A percentile compares a stretch with the other conserved stretches of the same genome.
Evolutionary conservation across 129 eudicot species (phyloP).

Genomic region (Daucus carota): DNA sequence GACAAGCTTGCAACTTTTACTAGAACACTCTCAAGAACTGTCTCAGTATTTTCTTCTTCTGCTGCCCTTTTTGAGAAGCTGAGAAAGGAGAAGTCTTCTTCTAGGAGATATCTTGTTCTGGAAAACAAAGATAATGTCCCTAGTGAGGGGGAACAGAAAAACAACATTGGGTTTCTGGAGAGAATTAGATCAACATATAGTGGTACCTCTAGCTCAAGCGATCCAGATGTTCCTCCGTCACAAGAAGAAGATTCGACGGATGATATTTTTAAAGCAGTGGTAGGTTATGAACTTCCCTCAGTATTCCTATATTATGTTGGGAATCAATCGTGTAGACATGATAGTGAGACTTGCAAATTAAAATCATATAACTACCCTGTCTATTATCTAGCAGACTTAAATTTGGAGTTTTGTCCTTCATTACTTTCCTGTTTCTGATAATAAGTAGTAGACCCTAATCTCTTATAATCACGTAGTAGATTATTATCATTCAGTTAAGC

Average conservation of each 20-base stretch:
- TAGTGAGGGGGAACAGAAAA: slow-evolving; percentile 26
- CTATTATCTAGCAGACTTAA: neutral
- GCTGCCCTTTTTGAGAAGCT: slow-evolving; percentile 93
- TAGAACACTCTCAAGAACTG: slow-evolving; percentile 85
- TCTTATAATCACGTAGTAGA: neutral
- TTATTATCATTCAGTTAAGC: neutral
- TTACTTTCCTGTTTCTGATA: neutral
- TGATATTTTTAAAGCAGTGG: slow-evolving; percentile 43
- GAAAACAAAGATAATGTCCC: slow-evolving; percentile 14
- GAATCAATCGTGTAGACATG: neutral
- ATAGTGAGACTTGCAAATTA: neutral
- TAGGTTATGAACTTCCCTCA: slow-evolving; percentile 23
- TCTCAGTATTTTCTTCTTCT: slow-evolving; percentile 94
- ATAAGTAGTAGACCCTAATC: neutral
- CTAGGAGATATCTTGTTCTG: slow-evolving; percentile 31
- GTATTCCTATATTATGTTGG: neutral
- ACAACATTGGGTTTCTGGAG: slow-evolving; percentile 46
- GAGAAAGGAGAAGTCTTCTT: slow-evolving; percentile 40
- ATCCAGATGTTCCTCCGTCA: slow-evolving; percentile 17
- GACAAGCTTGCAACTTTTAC: slow-evolving; percentile 41
- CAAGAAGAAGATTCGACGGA: slow-evolving; percentile 29
- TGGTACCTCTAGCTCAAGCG: slow-evolving; percentile 49
- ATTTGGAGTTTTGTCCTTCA: neutral
- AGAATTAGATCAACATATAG: slow-evolving; percentile 71
- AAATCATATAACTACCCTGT: neutral